Evolutionary conservation across 75 land plant species (phyloP).

Genomic region (Pseudotsuga menziesii): DNA sequence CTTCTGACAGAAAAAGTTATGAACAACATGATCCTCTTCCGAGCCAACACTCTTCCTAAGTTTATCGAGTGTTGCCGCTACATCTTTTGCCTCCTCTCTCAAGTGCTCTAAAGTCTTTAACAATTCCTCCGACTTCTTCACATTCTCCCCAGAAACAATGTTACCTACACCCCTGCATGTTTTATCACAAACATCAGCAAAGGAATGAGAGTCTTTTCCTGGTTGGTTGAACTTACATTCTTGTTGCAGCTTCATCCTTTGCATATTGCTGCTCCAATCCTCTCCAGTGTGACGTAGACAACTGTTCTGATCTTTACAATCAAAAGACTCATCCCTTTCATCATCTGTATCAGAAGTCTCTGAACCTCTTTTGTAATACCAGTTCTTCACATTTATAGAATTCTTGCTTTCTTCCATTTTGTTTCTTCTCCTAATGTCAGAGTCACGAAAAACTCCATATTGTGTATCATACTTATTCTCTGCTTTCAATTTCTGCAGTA

Average conservation of each 20-base stretch:
- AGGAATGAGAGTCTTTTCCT: conserved; percentile 1
- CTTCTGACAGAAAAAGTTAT: neutral
- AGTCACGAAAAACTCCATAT: neutral
- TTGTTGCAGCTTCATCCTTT: conserved; percentile 1
- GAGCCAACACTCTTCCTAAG: conserved; percentile 19
- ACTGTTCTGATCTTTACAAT: conserved; percentile 1
- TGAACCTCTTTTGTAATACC: conserved; percentile 3
- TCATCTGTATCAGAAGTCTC: conserved; percentile 10
- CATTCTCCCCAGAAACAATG: conserved; percentile 1
- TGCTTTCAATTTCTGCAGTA: conserved; percentile 9
- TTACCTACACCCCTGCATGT: neutral
- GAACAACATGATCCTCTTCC: conserved; percentile 13
- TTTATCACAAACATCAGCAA: neutral
- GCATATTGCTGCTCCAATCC: neutral
- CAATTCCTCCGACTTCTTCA: conserved; percentile 28
- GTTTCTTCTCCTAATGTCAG: conserved; percentile 6
- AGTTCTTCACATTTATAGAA: neutral
- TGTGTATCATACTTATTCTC: conserved; percentile 2
- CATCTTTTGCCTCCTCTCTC: conserved; percentile 27
- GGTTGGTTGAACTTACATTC: neutral
- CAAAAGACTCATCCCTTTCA: conserved; percentile 1
- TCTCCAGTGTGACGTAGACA: neutral
- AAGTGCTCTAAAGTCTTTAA: conserved; percentile 25
- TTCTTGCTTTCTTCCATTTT: conserved; percentile 6
- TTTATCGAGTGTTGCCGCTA: conserved; percentile 33